Percentiles rank a stretch among this genome's conserved stretches.
Conservation (phyloP, 305 asterid genomes). For the Fraxinus xanthoxyloides region DNA sequence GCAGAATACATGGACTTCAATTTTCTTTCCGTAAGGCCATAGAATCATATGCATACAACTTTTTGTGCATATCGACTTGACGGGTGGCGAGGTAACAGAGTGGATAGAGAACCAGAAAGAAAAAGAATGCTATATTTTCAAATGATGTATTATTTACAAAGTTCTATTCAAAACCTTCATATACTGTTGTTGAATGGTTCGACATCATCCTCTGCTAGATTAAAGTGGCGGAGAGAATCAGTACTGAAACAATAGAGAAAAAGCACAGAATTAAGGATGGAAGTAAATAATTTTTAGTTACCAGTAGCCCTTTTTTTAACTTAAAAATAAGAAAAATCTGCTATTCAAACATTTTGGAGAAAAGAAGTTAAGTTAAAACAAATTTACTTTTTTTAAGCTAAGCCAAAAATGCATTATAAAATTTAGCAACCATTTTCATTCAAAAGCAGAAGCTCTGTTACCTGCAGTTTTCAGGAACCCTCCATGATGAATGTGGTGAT, state of each 20-base stretch:
- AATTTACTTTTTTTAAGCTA: neutral
- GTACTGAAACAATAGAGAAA: neutral
- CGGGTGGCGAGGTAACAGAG: neutral
- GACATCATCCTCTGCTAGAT: neutral
- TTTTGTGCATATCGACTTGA: neutral
- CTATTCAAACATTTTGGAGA: neutral
- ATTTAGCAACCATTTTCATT: neutral
- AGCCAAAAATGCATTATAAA: neutral
- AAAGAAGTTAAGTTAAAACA: neutral
- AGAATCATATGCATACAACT: neutral
- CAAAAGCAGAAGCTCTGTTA: conserved; percentile 19
- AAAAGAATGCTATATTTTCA: neutral
- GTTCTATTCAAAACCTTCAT: neutral
- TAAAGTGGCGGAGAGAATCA: neutral
- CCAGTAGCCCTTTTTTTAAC: neutral
- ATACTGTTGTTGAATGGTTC: neutral
- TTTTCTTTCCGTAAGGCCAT: neutral
- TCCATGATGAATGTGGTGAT: conserved; percentile 20
- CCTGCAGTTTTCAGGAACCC: conserved; percentile 39
- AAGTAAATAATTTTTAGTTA: neutral
- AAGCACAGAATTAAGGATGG: neutral
- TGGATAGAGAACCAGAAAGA: neutral
- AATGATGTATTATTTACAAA: neutral
- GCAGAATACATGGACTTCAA: neutral
- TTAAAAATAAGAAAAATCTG: neutral